phyloP scores from a whole-genome alignment of 192 early-diverging fungal species.

The Phlyctochytrium bullatum region DNA sequence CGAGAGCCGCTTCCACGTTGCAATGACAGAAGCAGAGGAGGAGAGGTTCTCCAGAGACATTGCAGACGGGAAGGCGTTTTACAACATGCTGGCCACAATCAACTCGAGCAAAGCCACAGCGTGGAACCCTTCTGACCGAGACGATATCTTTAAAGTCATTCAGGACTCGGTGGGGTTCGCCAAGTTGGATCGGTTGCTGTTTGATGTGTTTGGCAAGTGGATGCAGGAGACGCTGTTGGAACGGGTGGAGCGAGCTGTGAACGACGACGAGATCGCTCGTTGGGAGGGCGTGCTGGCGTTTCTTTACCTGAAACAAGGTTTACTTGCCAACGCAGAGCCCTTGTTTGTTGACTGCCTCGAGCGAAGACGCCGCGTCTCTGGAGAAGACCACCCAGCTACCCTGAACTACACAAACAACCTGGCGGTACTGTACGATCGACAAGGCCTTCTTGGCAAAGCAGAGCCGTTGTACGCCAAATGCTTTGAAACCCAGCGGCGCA shows the following conservation, averaged over 20 bases:
- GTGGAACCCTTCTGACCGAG: neutral
- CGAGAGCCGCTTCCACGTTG: slow-evolving; percentile 10
- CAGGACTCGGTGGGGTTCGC: slow-evolving; percentile 6
- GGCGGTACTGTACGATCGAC: slow-evolving; percentile 8
- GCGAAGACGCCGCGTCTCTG: neutral
- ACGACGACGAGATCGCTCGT: neutral
- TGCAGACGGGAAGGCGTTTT: neutral
- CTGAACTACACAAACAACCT: slow-evolving; percentile 12
- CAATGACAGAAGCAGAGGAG: neutral
- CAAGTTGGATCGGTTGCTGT: slow-evolving; percentile 15
- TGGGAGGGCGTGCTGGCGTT: neutral
- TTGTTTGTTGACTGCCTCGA: neutral
- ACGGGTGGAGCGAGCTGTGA: neutral
- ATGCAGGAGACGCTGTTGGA: neutral
- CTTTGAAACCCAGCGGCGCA: neutral
- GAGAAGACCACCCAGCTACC: slow-evolving; percentile 10
- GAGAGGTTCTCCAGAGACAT: neutral
- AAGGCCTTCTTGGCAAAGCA: neutral
- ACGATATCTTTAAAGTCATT: slow-evolving; percentile 1
- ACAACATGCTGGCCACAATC: neutral
- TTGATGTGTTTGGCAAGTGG: slow-evolving; percentile 11
- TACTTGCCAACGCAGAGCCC: neutral
- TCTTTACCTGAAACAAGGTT: neutral
- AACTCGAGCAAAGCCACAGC: slow-evolving; percentile 4
- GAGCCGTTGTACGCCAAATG: neutral